A percentile compares a stretch with the other conserved stretches of the same genome.
Evolutionary conservation across 768 basidiomycete genomes (phyloP).

Genomic region (Austroboletus eburneus): DNA sequence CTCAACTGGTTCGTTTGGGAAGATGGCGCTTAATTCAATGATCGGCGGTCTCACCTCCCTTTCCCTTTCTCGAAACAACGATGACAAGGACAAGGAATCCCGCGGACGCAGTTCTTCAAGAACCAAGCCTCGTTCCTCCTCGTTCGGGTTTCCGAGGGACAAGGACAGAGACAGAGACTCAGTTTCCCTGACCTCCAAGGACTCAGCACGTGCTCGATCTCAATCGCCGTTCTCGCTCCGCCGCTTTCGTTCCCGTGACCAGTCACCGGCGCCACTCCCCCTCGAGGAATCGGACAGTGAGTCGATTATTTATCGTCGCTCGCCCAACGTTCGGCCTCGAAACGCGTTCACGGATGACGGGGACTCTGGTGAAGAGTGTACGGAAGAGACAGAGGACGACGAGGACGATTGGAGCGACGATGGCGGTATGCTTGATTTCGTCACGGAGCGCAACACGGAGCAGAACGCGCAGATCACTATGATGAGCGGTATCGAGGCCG

Average conservation of each 20-base stretch:
- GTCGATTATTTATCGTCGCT: conserved; percentile 26
- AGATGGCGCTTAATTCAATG: conserved; percentile 63
- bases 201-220: conserved; percentile 61
- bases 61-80: conserved; percentile 49
- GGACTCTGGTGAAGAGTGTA: conserved; percentile 63
- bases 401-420: conserved; percentile 60
- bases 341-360: conserved; percentile 58
- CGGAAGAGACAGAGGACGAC: conserved; percentile 47
- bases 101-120: conserved; percentile 51
- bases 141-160: conserved; percentile 39
- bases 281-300: conserved; percentile 56
- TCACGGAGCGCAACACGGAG: conserved; percentile 87
- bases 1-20: conserved; percentile 51
- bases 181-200: conserved; percentile 42
- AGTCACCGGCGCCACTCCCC: conserved; percentile 53
- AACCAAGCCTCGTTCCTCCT: conserved; percentile 43
- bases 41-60: conserved; percentile 67
- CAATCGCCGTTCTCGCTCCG: conserved; percentile 79
- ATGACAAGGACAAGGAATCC: conserved; percentile 42
- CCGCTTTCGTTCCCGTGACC: conserved; percentile 53
- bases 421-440: conserved; percentile 58
- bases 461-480: conserved; percentile 60
- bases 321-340: conserved; percentile 48
- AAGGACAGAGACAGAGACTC: conserved; percentile 34
- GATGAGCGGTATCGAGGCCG: conserved; percentile 20